Percentiles rank a stretch among this genome's conserved stretches.
Conservation (phyloP, 2,329 filamentous ascomycete species). For the Karstenula rhodostoma region DNA sequence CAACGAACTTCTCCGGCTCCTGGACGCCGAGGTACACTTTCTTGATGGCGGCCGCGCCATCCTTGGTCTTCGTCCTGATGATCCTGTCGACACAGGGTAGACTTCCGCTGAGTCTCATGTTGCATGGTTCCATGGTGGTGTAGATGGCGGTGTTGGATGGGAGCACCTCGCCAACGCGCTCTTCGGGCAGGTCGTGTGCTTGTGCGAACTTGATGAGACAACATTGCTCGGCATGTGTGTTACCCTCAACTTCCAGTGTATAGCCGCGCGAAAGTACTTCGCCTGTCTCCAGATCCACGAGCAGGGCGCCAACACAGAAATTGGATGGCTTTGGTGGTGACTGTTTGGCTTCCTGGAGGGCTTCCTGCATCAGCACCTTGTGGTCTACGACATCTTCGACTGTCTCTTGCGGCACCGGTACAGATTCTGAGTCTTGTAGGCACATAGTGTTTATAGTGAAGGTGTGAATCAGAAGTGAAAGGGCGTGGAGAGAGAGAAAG, state of each 20-base stretch:
- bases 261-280: conserved; percentile 80
- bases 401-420: conserved; percentile 9
- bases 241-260: conserved; percentile 87
- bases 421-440: conserved; percentile 7
- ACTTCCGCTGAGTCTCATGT: conserved; percentile 76
- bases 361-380: conserved; percentile 69
- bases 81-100: conserved; percentile 82
- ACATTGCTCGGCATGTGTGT: conserved; percentile 96
- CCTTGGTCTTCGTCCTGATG: conserved; percentile 55
- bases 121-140: conserved; percentile 92
- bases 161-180: conserved; percentile 61
- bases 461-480: conserved; percentile 14
- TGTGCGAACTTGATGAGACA: conserved; percentile 77
- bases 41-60: conserved; percentile 67
- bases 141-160: conserved; percentile 72
- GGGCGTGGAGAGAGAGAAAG: conserved; percentile 14
- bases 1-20: conserved; percentile 91
- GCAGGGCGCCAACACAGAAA: conserved; percentile 92
- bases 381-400: conserved; percentile 39
- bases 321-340: conserved; percentile 90
- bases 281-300: conserved; percentile 68
- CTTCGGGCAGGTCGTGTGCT: conserved; percentile 56
- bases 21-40: conserved; percentile 87
- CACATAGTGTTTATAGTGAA: conserved; percentile 27
- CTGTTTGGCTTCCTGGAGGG: conserved; percentile 76